Conservation (phyloP, 1,139 yeast genomes). For the Pichia sp. region DNA sequence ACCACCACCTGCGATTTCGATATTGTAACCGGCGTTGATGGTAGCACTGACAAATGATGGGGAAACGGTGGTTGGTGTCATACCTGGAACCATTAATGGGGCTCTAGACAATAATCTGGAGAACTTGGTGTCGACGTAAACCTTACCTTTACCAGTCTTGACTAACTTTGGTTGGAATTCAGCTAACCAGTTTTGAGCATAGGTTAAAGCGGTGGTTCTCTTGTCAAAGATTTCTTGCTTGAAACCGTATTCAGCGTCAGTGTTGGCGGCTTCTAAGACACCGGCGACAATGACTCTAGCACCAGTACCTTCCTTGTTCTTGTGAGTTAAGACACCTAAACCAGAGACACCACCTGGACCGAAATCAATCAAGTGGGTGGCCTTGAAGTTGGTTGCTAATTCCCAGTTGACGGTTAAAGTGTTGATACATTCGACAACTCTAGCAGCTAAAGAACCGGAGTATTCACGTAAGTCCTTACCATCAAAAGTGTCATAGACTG, state of each 20-base stretch:
- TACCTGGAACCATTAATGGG: constrained; percentile 97
- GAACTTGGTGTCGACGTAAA: constrained; percentile 90
- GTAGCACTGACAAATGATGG: constrained; percentile 94
- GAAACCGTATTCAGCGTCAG: constrained; percentile 86
- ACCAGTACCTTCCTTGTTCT: constrained; percentile 99
- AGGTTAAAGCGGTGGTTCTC: constrained; percentile 62
- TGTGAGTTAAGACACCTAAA: constrained; percentile 91
- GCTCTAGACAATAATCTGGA: constrained; percentile 92
- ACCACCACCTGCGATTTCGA: constrained; percentile 99
- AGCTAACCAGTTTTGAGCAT: constrained; percentile 88
- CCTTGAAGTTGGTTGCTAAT: constrained; percentile 70
- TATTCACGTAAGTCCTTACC: constrained; percentile 72
- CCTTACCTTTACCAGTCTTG: constrained; percentile 68
- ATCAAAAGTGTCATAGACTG: constrained; percentile 87
- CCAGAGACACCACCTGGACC: constrained; percentile 99
- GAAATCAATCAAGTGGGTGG: constrained; percentile 91
- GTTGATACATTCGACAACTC: constrained; percentile 80
- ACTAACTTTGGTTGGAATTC: constrained; percentile 86
- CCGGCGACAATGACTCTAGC: constrained; percentile 94
- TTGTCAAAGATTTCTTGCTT: constrained; percentile 91
- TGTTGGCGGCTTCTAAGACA: constrained; percentile 65
- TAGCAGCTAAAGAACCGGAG: constrained; percentile 52
- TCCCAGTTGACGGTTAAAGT: constrained; percentile 96
- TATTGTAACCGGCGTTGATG: constrained; percentile 93
- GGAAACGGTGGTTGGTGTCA: constrained; percentile 97